A percentile compares a stretch with the other conserved stretches of the same genome.
These are phyloP conservation scores for Neofusicoccum parvum DNA, from an alignment of 2,329 filamentous ascomycete genomes.

Conservation along the genomic window DNA sequence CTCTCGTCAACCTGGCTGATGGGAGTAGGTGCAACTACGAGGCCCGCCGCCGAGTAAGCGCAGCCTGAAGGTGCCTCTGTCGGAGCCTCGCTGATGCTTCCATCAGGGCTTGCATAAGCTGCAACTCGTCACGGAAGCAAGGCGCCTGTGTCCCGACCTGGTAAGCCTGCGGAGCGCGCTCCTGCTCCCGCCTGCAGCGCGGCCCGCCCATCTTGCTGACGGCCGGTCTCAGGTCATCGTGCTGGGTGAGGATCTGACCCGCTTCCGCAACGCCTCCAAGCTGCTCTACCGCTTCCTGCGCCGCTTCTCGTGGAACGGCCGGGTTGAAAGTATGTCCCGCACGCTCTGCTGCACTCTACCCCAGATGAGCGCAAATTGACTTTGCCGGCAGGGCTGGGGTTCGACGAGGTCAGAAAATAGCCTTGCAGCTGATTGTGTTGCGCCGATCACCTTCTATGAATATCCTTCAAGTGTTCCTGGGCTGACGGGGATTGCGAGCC, in stretches of 20 bases:
- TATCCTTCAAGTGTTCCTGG: background rate
- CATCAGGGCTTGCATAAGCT: slow-evolving; percentile 69
- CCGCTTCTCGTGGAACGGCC: slow-evolving; percentile 74
- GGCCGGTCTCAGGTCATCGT: slow-evolving; percentile 60
- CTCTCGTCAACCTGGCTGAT: slow-evolving; percentile 12
- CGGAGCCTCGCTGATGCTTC: slow-evolving; percentile 28
- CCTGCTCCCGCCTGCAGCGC: background rate
- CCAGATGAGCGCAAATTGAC: slow-evolving; percentile 4
- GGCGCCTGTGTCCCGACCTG: slow-evolving; percentile 76
- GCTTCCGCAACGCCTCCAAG: slow-evolving; percentile 86
- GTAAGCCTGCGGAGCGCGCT: background rate
- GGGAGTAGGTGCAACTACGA: slow-evolving; percentile 70
- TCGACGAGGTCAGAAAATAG: slow-evolving; percentile 72
- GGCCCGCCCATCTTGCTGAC: slow-evolving; percentile 11
- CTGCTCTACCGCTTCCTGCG: slow-evolving; percentile 72
- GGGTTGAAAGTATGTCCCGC: slow-evolving; percentile 60
- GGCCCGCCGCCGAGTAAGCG: slow-evolving; percentile 64
- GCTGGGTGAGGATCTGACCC: slow-evolving; percentile 72
- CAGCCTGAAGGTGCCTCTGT: background rate
- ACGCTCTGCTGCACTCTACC: background rate
- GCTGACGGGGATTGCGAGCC: background rate
- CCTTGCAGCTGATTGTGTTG: background rate
- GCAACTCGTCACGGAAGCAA: slow-evolving; percentile 81
- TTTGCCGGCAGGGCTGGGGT: slow-evolving; percentile 61
- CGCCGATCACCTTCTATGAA: background rate